Base-by-base conservation (phyloP, 805 yeast genomes). In the Debaryomyces hansenii region DNA sequence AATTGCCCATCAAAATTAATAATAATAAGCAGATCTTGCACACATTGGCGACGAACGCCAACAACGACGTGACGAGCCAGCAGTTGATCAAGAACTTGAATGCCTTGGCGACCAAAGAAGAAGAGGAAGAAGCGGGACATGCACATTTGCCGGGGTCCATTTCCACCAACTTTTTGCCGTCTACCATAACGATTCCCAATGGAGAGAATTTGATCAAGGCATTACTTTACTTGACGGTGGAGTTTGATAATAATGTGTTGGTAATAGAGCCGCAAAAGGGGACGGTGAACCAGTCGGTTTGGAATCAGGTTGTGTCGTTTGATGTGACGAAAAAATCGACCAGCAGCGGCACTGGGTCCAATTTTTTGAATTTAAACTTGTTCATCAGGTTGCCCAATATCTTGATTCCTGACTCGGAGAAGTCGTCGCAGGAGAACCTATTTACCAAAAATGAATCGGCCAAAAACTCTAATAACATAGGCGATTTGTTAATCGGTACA, bases 161-260 rank as follows among this genome's bases (percentile, higher is more conserved):
- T 60, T 76, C 66, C 5, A 52, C 74, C 32, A 54, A 64, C 40
- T 51, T 63, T 37, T 70, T 84, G 38, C 84, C 89, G 36, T 75
- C 85, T 12, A 70, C 78, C 37, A 71, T 81, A 38, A 69, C 80
- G 40, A 69, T 80, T 37, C 84, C 87, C 12, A 77, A 78, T 27
- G 83, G 54, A 14, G 72, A 69, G 38, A 74, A 74, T 42, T 69
- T 77, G 31, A 76, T 80, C 51, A 82, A 82, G 54, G 80, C 94
- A 14, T 76, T 96, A 49, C 77, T 94, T 33, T 89, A 88, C 65
- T 78, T 91, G 58, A 90, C 96, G 1, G 76, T 94, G 38, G 99
- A 94, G 67, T 92, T 90, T 62, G 99, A 94, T 68, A 94, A 94
- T 67, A 90, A 92, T 42, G 94, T 91, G 54, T 85, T 94, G 52